Conservation (phyloP, 352 stramenopile species). For the Lagenidium sp. region DNA sequence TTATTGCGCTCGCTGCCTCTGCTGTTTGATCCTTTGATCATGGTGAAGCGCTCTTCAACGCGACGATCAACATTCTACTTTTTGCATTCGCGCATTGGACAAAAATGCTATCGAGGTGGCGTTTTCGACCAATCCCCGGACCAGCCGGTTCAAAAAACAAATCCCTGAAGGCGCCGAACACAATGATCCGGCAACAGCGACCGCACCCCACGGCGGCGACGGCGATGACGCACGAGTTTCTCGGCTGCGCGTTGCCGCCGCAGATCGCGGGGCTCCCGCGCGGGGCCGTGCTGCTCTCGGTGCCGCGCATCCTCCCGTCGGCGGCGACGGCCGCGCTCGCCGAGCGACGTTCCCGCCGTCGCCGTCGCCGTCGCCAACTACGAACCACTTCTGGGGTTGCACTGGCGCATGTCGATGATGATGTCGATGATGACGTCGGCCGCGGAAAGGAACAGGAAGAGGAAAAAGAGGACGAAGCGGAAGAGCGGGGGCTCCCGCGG, state of each 20-base stretch:
- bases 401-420: no score
- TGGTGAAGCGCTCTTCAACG: conserved; percentile 5
- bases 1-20: no score
- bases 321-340: conserved; percentile 15
- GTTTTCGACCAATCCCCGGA: no score
- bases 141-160: no score
- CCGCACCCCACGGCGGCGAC: neutral
- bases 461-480: no score
- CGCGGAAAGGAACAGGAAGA: no score
- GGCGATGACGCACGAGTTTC: conserved; percentile 12
- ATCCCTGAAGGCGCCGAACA: no score
- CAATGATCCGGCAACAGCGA: no score
- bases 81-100: conserved; percentile 1
- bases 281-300: conserved; percentile 24
- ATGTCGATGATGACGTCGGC: no score
- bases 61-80: neutral
- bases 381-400: no score
- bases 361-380: no score
- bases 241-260: conserved; percentile 30
- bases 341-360: neutral
- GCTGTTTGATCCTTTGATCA: no score
- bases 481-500: conserved; percentile 23
- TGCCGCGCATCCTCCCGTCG: conserved; percentile 30
- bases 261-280: conserved; percentile 17
- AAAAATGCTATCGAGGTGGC: neutral